Conservation (phyloP, 2,329 filamentous ascomycete genomes). For the Venturia nashicola region DNA sequence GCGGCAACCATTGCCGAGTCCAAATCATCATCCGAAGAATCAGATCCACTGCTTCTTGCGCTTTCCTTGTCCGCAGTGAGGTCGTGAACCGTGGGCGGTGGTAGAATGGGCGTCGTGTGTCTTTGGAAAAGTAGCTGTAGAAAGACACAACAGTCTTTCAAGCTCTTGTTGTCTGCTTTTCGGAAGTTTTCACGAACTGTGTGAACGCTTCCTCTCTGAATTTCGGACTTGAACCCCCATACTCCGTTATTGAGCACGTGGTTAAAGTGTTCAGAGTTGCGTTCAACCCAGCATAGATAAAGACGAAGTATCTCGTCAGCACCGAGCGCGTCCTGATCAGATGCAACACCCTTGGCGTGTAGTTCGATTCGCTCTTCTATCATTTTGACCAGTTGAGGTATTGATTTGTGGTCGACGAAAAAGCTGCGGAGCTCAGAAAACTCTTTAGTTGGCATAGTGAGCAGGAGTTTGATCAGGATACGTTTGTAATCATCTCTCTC, state of each 20-base stretch:
- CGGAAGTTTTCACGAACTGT: not conserved
- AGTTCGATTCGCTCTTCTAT: not conserved
- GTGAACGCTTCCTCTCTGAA: not conserved
- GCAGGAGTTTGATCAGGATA: conserved; percentile 31
- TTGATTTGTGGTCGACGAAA: not conserved
- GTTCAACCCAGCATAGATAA: conserved; percentile 21
- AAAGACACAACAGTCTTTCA: not conserved
- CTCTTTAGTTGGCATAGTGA: conserved; percentile 6
- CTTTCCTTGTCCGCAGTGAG: not conserved
- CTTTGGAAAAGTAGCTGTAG: not conserved
- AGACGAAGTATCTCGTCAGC: conserved; percentile 16
- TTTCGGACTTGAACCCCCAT: not conserved
- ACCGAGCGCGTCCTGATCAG: not conserved
- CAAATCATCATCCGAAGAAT: not conserved
- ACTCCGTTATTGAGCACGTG: not conserved
- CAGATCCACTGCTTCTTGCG: not conserved
- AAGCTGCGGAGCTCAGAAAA: not conserved
- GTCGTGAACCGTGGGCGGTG: not conserved
- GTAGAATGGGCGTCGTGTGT: not conserved
- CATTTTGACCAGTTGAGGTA: not conserved
- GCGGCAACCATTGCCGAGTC: not conserved
- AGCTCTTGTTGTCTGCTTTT: not conserved
- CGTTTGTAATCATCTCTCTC: conserved; percentile 29
- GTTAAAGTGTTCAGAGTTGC: not conserved
- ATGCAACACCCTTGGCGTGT: not conserved